These are phyloP conservation scores for Verticillium nonalfalfae DNA, from an alignment of 2,329 filamentous ascomycete genomes.

Conservation along the genomic window DNA sequence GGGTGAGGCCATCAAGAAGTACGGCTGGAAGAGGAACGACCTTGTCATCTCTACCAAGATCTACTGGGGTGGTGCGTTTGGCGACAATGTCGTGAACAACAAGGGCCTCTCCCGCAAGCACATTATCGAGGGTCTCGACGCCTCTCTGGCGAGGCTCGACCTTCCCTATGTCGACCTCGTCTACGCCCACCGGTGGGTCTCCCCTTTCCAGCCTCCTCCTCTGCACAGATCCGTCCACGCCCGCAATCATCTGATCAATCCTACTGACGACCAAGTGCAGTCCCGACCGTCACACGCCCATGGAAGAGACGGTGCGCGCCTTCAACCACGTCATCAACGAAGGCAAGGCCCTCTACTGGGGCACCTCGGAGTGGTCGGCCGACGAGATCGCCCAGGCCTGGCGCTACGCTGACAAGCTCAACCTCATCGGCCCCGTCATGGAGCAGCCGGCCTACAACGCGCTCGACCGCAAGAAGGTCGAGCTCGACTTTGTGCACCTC, in stretches of 20 bases:
- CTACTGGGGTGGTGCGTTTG: slow-evolving; percentile 57
- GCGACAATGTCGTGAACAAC: slow-evolving; percentile 59
- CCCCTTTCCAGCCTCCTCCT: no score
- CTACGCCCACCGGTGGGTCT: slow-evolving; percentile 52
- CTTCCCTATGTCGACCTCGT: slow-evolving; percentile 61
- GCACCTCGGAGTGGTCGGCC: slow-evolving; percentile 62
- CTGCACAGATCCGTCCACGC: no score
- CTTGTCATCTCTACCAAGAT: slow-evolving; percentile 59
- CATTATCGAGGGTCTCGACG: slow-evolving; percentile 58
- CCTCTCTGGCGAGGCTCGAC: slow-evolving; percentile 49
- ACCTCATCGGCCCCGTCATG: slow-evolving; percentile 56
- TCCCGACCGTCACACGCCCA: slow-evolving; percentile 60
- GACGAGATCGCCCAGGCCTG: slow-evolving; percentile 59
- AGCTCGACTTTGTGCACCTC: slow-evolving; percentile 54
- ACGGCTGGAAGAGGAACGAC: slow-evolving; percentile 55
- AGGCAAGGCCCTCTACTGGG: slow-evolving; percentile 66
- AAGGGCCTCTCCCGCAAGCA: slow-evolving; percentile 63
- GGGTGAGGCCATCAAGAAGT: slow-evolving; percentile 54
- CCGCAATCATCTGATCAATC: no score
- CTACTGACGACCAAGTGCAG: neutral
- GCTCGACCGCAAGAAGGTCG: slow-evolving; percentile 54
- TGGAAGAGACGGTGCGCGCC: slow-evolving; percentile 63
- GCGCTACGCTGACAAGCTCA: slow-evolving; percentile 52
- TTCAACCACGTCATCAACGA: slow-evolving; percentile 65
- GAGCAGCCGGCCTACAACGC: slow-evolving; percentile 65